A percentile compares a stretch with the other conserved stretches of the same genome.
Conservation (phyloP, 805 yeast genomes). For the Ogataea polymorpha region DNA sequence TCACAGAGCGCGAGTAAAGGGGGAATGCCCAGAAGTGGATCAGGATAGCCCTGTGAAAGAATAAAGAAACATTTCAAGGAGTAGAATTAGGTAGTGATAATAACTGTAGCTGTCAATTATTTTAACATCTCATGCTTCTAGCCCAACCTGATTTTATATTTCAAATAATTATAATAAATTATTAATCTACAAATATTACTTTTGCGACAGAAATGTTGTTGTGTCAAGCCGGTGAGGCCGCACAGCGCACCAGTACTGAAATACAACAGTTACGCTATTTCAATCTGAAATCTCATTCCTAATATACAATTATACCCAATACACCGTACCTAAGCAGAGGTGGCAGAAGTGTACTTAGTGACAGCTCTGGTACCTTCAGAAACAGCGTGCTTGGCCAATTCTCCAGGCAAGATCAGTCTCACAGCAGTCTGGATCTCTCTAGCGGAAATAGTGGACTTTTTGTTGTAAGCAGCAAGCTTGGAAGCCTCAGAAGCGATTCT, state of each 20-base stretch:
- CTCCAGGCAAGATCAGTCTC: conserved; percentile 97
- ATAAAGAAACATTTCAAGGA: no score
- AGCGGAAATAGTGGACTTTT: conserved; percentile 95
- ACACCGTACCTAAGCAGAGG: conserved; percentile 33
- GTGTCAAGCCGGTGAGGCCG: background rate
- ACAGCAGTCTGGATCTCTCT: conserved; percentile 99
- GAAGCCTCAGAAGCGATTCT: conserved; percentile 98
- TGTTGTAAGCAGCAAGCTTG: conserved; percentile 97
- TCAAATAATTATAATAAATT: no score
- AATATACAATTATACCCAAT: conserved; percentile 20
- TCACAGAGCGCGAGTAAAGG: no score
- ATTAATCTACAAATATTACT: no score
- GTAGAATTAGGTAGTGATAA: no score
- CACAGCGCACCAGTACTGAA: background rate
- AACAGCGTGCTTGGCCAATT: conserved; percentile 97
- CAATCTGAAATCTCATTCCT: conserved; percentile 20
- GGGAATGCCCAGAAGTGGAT: no score
- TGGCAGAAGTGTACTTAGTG: conserved; percentile 84
- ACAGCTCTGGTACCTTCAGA: conserved; percentile 99
- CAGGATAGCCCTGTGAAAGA: no score
- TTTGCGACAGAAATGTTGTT: background rate
- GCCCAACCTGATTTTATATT: no score
- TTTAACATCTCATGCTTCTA: no score
- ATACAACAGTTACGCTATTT: background rate
- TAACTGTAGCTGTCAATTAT: no score